Percentiles rank a stretch among this genome's conserved stretches.
phyloP scores from a whole-genome alignment of 2,329 filamentous ascomycete species.

The Rhynchosporium agropyri region DNA sequence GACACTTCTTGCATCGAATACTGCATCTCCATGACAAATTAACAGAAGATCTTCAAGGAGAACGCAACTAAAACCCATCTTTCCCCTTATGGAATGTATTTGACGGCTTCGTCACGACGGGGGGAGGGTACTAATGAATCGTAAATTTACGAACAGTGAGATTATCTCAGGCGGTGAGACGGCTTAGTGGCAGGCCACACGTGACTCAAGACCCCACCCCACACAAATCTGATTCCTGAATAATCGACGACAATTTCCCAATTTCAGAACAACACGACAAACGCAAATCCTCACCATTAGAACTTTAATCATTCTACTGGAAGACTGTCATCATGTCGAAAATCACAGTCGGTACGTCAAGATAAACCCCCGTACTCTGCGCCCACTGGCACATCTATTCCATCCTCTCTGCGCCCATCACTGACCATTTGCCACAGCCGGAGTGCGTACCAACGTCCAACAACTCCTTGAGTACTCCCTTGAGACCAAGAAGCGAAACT shows the following conservation, averaged over 20 bases:
- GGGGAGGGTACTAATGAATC: no score
- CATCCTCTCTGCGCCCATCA: slow-evolving; percentile 13
- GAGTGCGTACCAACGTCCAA: slow-evolving; percentile 93
- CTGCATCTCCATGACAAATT: no score
- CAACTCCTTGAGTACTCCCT: slow-evolving; percentile 93
- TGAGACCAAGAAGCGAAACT: slow-evolving; percentile 97
- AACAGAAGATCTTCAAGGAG: no score
- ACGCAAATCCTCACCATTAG: slow-evolving; percentile 72
- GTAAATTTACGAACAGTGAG: no score
- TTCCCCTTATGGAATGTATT: no score
- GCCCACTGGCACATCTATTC: slow-evolving; percentile 7
- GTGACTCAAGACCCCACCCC: slow-evolving; percentile 17
- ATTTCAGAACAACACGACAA: slow-evolving; percentile 27
- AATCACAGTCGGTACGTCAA: slow-evolving; percentile 70
- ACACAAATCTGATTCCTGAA: slow-evolving; percentile 23
- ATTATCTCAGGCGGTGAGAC: background rate
- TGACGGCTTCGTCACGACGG: no score
- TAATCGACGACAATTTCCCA: slow-evolving; percentile 9
- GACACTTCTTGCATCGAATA: no score
- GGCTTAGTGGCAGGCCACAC: background rate
- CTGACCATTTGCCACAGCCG: slow-evolving; percentile 61
- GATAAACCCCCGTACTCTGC: slow-evolving; percentile 9
- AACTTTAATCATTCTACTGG: slow-evolving; percentile 69
- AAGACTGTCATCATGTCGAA: slow-evolving; percentile 90
- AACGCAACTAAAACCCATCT: no score